A percentile compares a stretch with the other conserved stretches of the same genome.
phyloP scores from a whole-genome alignment of 345 rosid genomes.

The Cardamine resedifolia region DNA sequence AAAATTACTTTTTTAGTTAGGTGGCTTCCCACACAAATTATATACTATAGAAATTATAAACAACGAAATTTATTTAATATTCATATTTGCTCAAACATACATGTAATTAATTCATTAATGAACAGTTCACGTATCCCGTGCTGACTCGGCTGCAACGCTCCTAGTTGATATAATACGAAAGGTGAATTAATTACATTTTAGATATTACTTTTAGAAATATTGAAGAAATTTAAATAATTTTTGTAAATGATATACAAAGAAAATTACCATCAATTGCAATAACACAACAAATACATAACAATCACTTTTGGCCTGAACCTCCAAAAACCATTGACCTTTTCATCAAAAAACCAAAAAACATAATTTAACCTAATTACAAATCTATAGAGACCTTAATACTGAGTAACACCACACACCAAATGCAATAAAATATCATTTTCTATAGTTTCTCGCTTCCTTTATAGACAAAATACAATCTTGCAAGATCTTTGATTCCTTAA shows the following conservation, averaged over 20 bases:
- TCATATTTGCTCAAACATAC: too few relatives aligned
- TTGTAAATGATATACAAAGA: neutral
- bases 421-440: constrained; percentile 11
- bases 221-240: too few relatives aligned
- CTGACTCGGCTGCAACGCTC: constrained; percentile 82
- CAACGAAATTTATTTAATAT: too few relatives aligned
- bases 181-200: neutral
- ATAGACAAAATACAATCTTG: constrained; percentile 17
- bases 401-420: constrained; percentile 24
- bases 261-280: neutral
- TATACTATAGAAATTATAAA: too few relatives aligned
- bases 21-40: too few relatives aligned
- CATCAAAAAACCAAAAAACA: constrained; percentile 23
- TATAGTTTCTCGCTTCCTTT: constrained; percentile 19
- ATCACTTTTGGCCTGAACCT: constrained; percentile 3
- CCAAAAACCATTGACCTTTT: constrained; percentile 17
- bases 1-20: too few relatives aligned
- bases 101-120: too few relatives aligned
- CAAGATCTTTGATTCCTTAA: constrained; percentile 13
- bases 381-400: constrained; percentile 14
- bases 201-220: neutral
- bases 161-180: constrained; percentile 27
- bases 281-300: constrained; percentile 14
- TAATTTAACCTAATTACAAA: constrained; percentile 30
- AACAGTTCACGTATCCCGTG: constrained; percentile 84